These are phyloP conservation scores for Calycina marina DNA, from an alignment of 2,329 filamentous ascomycete genomes.

Conservation along the genomic window DNA sequence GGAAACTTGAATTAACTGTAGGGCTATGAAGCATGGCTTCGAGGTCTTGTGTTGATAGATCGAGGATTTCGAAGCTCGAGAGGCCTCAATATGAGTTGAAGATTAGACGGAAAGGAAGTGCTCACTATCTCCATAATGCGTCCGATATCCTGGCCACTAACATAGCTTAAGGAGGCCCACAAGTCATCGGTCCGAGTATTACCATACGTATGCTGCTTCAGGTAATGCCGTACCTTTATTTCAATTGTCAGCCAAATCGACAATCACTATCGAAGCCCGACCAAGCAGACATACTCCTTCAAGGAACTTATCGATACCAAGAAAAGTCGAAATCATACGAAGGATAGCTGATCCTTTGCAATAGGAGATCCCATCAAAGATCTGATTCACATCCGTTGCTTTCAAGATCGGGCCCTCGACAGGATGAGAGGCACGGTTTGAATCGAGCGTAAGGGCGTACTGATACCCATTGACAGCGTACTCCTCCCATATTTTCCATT, in stretches of 20 bases:
- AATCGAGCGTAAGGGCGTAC: slow-evolving; percentile 7
- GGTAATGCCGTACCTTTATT: no score
- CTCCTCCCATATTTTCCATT: slow-evolving; percentile 7
- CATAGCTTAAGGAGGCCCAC: slow-evolving; percentile 51
- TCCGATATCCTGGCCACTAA: slow-evolving; percentile 55
- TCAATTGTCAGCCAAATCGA: no score
- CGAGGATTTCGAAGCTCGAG: no score
- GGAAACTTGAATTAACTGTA: no score
- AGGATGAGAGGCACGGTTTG: slow-evolving; percentile 7
- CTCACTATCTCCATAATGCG: slow-evolving; percentile 53
- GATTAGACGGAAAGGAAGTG: no score
- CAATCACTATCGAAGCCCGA: no score
- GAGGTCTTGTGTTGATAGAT: no score
- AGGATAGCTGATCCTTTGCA: slow-evolving; percentile 58
- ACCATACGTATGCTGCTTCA: slow-evolving; percentile 56
- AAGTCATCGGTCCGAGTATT: slow-evolving; percentile 47
- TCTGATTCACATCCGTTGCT: slow-evolving; percentile 39
- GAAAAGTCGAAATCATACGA: slow-evolving; percentile 57
- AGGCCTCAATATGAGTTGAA: no score
- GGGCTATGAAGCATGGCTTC: no score
- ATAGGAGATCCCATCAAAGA: slow-evolving; percentile 62
- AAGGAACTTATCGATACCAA: slow-evolving; percentile 55
- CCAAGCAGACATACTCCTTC: slow-evolving; percentile 52
- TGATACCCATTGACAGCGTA: slow-evolving; percentile 8
- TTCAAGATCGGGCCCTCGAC: slow-evolving; percentile 7